Base-by-base conservation (phyloP, 2,329 filamentous ascomycete species). In the Cladosporium sp. region DNA sequence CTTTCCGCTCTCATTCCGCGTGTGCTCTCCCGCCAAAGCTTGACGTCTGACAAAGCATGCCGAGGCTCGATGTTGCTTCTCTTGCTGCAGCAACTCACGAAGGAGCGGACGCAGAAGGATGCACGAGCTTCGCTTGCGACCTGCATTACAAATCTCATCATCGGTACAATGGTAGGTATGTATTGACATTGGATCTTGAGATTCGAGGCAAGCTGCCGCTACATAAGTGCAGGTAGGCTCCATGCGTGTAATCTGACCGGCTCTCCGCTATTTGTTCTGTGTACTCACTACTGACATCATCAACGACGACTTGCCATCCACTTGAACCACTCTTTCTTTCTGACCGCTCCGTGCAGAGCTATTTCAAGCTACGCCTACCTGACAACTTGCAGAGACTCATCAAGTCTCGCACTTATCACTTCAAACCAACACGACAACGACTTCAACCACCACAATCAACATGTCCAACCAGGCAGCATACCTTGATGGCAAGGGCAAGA, bases 381-480 rank as follows among this genome's bases (percentile, higher is more conserved):
- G 15, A 12, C 38, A 28, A 47, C 7, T n/a, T 28, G 20, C 15
- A n/a, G 7, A 8, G 12, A 11, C 30, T 28, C 43, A 14, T 30
- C 43, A 22, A 28, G 20, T 47, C 43, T 28, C 19, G 15, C 14
- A 30, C n/a, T 9, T n/a, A 19, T 15, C 25, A 34, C 7, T 19
- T 19, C 3, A 5, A 30, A 2, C 3, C 15, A 8, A 43, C 17
- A 43, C 4, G 19, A 6, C 19, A 38, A 15, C 49, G 11, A 5
- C 15, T 19, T 15, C 19, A 38, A 19, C 3, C 25, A 20, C 5
- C 3, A 34, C 57, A 40, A 20, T 8, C 38, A 50, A 2, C 20
- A 59, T 59, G 58, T 55, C 58, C 30, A 59, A 71, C 59, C 64
- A 69, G 65, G 69, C 67, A 45, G 68, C 69, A 19, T 71, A 64